Evolutionary conservation across 441 rosid species (phyloP), one percentile per base, ranked within the genome.

Genomic region (Jatropha multifida): DNA sequence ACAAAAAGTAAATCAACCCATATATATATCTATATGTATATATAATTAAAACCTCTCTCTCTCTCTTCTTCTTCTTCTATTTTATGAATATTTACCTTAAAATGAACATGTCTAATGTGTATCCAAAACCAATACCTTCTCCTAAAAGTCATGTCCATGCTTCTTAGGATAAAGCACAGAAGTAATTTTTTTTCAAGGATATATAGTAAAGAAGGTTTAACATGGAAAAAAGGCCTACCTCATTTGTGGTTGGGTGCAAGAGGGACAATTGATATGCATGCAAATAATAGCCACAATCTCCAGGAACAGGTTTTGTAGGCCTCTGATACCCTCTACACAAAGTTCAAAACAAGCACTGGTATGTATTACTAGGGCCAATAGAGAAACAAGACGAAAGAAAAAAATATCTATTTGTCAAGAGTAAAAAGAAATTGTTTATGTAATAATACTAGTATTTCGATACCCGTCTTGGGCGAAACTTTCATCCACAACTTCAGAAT

Each of bases 241-340:
- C 87, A 48, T 75, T 65, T 55, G 84, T 84, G 59, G 81, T 76
- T 18, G 94, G 90, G 81, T 90, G 97, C 18, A 79, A 79, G 64
- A 95, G 78, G 75, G 62, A 63, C 74, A 93, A 76, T 69, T 85
- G 85, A 87, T 91, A 94, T 41, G 94, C 99, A 77, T 95, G 98
- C 84, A 93, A 82, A 80, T 87, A 76, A 81, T 92, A 95, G 79
- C 98, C 99, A 68, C 91, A 93, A 62, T 92, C 98, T 77, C 99
- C 98, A 0, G 98, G 97, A 62, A 93, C 90, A 41, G 99, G 91
- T 51, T 89, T 87, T n/a, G 69, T 65, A 9, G 97, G 94, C 80
- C 88, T 90, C 61, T 80, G 82, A 79, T 94, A 91, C 58, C 99
- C 97, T 68, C 97, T 94, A 80, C 79, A 75, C 4, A 56, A 62